phyloP scores from a whole-genome alignment of 768 basidiomycete genomes.

The Coprinopsis sp. region DNA sequence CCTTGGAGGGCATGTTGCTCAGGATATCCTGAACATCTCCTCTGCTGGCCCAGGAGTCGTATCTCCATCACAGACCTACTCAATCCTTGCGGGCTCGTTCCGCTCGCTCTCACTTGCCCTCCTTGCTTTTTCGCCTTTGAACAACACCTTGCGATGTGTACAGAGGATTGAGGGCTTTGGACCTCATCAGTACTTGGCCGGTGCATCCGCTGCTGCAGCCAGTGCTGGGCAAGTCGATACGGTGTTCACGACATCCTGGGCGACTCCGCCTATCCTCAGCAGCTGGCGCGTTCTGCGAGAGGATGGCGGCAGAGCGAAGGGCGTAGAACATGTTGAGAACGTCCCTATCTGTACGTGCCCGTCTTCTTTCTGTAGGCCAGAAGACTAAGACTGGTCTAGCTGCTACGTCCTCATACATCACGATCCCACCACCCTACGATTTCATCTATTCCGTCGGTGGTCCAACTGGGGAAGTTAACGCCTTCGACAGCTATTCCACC shows the following conservation, averaged over 20 bases:
- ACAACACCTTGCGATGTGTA: conserved; percentile 34
- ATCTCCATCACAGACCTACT: conserved; percentile 15
- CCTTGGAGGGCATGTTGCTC: too few relatives aligned
- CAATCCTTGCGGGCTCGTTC: conserved; percentile 47
- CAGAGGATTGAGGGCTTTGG: conserved; percentile 41
- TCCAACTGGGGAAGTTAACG: conserved; percentile 46
- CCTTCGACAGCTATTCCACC: too few relatives aligned
- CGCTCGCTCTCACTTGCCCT: conserved; percentile 47
- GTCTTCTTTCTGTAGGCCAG: not conserved
- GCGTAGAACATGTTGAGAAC: conserved; percentile 36
- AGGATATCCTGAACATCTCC: too few relatives aligned
- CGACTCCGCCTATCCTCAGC: conserved; percentile 39
- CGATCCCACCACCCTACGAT: conserved; percentile 42
- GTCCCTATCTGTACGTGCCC: conserved; percentile 39
- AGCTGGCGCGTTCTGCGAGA: conserved; percentile 38
- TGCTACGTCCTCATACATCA: conserved; percentile 52
- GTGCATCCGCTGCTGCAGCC: too few relatives aligned
- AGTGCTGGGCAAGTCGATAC: conserved; percentile 29
- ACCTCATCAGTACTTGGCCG: conserved; percentile 53
- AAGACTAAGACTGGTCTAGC: conserved; percentile 23
- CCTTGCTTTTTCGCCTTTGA: conserved; percentile 42
- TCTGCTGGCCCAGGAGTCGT: conserved; percentile 9
- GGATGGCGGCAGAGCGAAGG: conserved; percentile 19
- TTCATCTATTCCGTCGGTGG: conserved; percentile 49
- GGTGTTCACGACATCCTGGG: conserved; percentile 52